Conservation (phyloP, 2,329 filamentous ascomycete genomes). For the Exserohilum rostratum region DNA sequence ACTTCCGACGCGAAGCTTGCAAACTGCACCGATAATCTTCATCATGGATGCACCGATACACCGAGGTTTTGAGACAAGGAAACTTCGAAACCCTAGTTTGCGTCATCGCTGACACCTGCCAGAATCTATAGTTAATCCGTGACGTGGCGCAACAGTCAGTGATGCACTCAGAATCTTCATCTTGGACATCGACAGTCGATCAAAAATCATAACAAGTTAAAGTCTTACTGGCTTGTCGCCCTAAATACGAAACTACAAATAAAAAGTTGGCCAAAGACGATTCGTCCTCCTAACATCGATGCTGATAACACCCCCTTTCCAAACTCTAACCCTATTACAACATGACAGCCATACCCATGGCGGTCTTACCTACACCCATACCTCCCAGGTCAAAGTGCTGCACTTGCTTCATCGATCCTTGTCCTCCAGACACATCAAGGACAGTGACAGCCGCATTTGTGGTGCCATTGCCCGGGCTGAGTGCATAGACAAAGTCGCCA, state of each 20-base stretch:
- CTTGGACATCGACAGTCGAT: too few species aligned
- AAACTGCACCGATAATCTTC: not conserved
- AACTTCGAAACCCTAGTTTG: not conserved
- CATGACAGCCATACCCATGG: conserved; percentile 46
- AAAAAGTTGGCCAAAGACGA: not conserved
- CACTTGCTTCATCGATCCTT: conserved; percentile 37
- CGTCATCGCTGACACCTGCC: not conserved
- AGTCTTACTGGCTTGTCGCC: not conserved
- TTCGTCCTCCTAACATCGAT: too few species aligned
- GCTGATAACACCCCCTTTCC: not conserved
- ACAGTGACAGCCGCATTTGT: conserved; percentile 47
- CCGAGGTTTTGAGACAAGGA: not conserved
- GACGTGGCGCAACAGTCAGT: not conserved
- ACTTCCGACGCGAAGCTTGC: not conserved
- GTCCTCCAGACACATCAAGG: conserved; percentile 43
- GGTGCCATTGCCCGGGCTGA: conserved; percentile 60
- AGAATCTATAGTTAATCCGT: not conserved
- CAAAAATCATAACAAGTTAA: not conserved
- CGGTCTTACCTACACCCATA: conserved; percentile 32
- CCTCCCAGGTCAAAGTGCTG: conserved; percentile 47
- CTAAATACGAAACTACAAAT: not conserved
- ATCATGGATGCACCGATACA: not conserved
- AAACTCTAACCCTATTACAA: conserved; percentile 10
- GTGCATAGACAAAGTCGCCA: conserved; percentile 63
- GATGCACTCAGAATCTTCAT: not conserved